Evolutionary conservation across 2,329 filamentous ascomycete species (phyloP).

Genomic region (Phaeophleospora eucalypticola): DNA sequence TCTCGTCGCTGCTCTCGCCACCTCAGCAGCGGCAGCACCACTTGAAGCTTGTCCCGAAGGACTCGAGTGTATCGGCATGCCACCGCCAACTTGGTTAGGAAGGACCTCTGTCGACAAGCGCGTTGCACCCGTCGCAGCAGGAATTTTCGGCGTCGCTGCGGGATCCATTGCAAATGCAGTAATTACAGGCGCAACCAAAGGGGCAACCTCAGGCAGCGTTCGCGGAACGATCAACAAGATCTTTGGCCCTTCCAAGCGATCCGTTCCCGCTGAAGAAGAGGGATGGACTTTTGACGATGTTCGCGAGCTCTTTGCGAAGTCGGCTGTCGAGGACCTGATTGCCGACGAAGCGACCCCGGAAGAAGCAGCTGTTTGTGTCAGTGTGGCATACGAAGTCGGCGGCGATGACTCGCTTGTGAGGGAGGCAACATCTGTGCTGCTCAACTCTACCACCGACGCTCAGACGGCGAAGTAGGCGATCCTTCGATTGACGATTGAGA

Average conservation of each 20-base stretch:
- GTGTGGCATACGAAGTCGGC: neutral
- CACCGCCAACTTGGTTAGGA: no score
- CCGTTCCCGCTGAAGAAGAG: neutral
- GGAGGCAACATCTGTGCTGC: neutral
- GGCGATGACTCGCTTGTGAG: neutral
- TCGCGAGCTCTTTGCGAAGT: neutral
- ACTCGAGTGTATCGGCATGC: no score
- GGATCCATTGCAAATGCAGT: neutral
- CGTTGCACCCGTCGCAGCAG: neutral
- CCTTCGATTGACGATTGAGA: neutral
- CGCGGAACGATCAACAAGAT: neutral
- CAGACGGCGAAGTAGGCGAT: neutral
- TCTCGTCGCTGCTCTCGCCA: neutral
- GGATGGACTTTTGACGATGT: neutral
- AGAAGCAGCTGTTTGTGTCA: neutral
- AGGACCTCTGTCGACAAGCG: neutral
- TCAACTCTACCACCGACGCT: neutral
- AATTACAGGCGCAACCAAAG: neutral
- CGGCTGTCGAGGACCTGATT: neutral
- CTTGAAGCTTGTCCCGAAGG: neutral
- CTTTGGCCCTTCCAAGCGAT: neutral
- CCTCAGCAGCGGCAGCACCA: neutral
- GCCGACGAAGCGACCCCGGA: neutral
- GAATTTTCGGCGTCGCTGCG: neutral
- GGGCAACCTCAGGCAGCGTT: neutral